Percentiles rank a stretch among this genome's conserved stretches.
Conservation (phyloP, 192 early-diverging fungal species). For the Linnemannia schmuckeri region DNA sequence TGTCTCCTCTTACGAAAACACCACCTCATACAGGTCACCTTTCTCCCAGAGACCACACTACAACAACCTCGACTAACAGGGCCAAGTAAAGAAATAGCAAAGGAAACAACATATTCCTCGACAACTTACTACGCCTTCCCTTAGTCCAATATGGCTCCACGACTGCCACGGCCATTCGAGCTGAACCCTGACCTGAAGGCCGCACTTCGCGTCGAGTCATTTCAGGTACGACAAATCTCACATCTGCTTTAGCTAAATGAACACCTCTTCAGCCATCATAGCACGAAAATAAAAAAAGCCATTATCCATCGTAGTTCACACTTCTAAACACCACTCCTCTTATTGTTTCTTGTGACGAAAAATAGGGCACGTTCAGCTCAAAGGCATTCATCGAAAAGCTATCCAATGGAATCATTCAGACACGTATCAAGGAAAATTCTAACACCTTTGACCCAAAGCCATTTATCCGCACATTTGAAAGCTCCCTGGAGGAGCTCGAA, state of each 20-base stretch:
- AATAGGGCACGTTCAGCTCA: slow-evolving; percentile 43
- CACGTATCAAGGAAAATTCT: slow-evolving; percentile 48
- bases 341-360: neutral
- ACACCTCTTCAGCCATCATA: neutral
- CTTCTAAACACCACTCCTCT: neutral
- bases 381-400: slow-evolving; percentile 41
- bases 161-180: slow-evolving; percentile 57
- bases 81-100: neutral
- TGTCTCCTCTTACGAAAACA: neutral
- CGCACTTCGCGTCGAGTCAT: slow-evolving; percentile 60
- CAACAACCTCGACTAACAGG: neutral
- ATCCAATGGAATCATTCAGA: slow-evolving; percentile 45
- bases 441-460: slow-evolving; percentile 89
- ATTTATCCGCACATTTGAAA: slow-evolving; percentile 93
- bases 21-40: neutral
- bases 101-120: neutral
- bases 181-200: slow-evolving; percentile 59
- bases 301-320: neutral
- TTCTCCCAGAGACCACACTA: neutral
- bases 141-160: slow-evolving; percentile 15
- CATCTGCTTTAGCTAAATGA: slow-evolving; percentile 45
- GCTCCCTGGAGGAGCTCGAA: slow-evolving; percentile 85
- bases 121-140: neutral
- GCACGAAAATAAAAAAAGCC: too few species aligned
- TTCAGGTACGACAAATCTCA: slow-evolving; percentile 61